These are phyloP conservation scores for Ascodesmis nigricans DNA, from an alignment of 495 filamentous ascomycete species.

Conservation along the genomic window DNA sequence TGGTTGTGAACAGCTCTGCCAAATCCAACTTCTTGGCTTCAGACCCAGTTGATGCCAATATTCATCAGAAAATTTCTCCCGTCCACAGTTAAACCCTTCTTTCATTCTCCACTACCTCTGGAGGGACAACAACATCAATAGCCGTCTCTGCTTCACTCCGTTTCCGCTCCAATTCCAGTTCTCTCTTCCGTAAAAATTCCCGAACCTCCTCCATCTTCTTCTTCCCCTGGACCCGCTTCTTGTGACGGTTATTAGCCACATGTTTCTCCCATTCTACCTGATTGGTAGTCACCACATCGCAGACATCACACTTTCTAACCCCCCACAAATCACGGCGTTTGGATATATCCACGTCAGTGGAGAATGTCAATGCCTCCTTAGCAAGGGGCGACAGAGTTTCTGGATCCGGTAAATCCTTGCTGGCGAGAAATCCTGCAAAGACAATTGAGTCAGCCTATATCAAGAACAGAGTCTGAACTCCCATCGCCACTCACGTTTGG, in stretches of 20 bases:
- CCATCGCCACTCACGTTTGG: conserved; percentile 13
- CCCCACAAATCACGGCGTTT: conserved; percentile 29
- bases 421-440: conserved; percentile 31
- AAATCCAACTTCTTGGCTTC: too few relatives aligned
- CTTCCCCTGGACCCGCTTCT: conserved; percentile 22
- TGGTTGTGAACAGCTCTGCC: too few relatives aligned
- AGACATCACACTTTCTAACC: conserved; percentile 43
- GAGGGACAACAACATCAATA: too few relatives aligned
- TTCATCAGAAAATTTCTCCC: too few relatives aligned
- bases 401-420: conserved; percentile 35
- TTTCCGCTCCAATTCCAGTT: conserved; percentile 10
- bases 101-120: too few relatives aligned
- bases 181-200: conserved; percentile 13
- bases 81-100: too few relatives aligned
- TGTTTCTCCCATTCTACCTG: conserved; percentile 60
- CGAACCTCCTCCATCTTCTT: conserved; percentile 12
- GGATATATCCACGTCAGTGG: conserved; percentile 28
- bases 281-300: conserved; percentile 41
- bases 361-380: conserved; percentile 31
- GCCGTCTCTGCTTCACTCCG: conserved; percentile 4
- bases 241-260: conserved; percentile 43
- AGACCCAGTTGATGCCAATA: too few relatives aligned
- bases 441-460: not conserved
- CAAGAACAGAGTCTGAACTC: not conserved
- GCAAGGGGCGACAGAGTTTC: conserved; percentile 37